Evolutionary conservation across 23 red algal species (phyloP), one percentile per base, ranked within the genome.

Genomic region (Gracilaria domingensis): DNA sequence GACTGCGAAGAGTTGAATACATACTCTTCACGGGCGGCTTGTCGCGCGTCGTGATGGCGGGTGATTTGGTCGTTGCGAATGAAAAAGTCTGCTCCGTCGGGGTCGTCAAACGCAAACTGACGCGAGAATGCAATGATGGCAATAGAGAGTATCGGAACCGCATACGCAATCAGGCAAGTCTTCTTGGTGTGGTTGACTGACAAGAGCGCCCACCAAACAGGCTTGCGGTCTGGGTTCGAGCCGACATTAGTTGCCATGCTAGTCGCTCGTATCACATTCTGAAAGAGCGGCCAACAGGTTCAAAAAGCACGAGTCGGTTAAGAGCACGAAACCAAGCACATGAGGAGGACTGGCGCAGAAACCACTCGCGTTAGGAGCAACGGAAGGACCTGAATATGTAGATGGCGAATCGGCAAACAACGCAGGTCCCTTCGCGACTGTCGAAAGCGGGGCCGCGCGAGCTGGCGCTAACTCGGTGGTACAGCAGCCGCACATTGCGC

Each of bases 121-220:
- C 78, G 45, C 58, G 89, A 54, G 49, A 66, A 30, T 34, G 75
- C 48, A 35, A 92, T 58, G 23, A 92, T 75, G 34, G 33, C 78
- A 6, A 84, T 45, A 61, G 78, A 33, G 29, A 84, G 44, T 1
- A 92, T 20, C 8, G 89, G 89, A 40, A 92, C 30, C 0, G 67
- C 42, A 20, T 54, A 71, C n/a, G 80, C 69, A 23, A 92, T 8
- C 8, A 69, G 25, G 58, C 89, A 92, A 7, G 80, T 92, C 65
- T 92, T 92, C 77, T 71, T 84, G 32, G 89, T 67, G 26, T 92
- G 89, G 56, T 83, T 67, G 11, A 92, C 80, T 2, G 71, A 84
- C 18, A 84, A 78, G 26, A 65, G 60, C 48, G 89, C 59, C 62
- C 62, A 77, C 23, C 60, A 47, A 44, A 37, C 20, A 26, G 89